These are phyloP conservation scores for Termitomyces sp. DNA, from an alignment of 768 basidiomycete species.

Conservation along the genomic window DNA sequence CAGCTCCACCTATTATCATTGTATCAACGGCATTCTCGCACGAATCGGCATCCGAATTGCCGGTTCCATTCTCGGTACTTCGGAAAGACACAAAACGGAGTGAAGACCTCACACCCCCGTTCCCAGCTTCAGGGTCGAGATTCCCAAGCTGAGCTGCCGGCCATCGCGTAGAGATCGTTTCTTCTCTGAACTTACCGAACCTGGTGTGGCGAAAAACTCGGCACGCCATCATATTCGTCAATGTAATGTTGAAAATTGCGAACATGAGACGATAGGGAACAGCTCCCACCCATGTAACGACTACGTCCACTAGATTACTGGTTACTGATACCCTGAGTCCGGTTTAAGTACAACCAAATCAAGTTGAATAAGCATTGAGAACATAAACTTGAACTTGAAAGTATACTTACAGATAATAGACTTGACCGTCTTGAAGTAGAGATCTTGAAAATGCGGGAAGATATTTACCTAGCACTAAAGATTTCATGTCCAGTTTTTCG, in stretches of 20 bases:
- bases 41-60: background rate
- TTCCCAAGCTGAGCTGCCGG: background rate
- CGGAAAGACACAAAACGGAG: background rate
- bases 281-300: constrained; percentile 4
- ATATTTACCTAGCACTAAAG: constrained; percentile 19
- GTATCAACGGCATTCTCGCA: background rate
- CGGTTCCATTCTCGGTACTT: background rate
- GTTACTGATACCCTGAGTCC: constrained; percentile 11
- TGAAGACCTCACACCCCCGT: background rate
- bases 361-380: no score
- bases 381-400: no score
- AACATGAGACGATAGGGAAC: constrained; percentile 13
- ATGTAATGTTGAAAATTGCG: constrained; percentile 2
- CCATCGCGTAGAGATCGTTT: background rate
- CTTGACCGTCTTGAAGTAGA: constrained; percentile 28
- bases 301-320: constrained; percentile 7
- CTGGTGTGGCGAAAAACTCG: constrained; percentile 14
- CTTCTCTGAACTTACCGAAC: constrained; percentile 12
- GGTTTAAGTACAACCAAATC: background rate
- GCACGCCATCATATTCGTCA: constrained; percentile 18
- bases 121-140: constrained; percentile 1
- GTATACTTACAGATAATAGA: constrained; percentile 30
- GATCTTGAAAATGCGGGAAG: constrained; percentile 25
- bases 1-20: background rate
- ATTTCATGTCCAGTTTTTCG: constrained; percentile 12